These are phyloP conservation scores for Lactifluus hygrophoroides DNA, from an alignment of 768 basidiomycete genomes.

Conservation along the genomic window DNA sequence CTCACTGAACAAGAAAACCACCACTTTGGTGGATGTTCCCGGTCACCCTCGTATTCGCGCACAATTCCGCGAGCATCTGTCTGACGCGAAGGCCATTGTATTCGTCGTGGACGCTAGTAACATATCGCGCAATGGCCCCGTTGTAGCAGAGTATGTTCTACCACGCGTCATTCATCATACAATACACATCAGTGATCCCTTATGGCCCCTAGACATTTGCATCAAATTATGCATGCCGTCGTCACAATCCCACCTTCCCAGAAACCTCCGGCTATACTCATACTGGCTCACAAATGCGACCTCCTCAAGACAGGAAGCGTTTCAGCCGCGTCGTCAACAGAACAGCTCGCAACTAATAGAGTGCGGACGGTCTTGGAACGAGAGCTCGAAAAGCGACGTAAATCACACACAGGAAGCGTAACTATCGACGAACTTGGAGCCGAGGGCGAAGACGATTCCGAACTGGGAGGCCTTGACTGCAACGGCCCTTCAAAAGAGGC, in stretches of 20 bases:
- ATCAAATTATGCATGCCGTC: slow-evolving; percentile 59
- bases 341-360: slow-evolving; percentile 54
- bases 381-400: slow-evolving; percentile 71
- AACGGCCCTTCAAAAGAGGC: slow-evolving; percentile 39
- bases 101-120: slow-evolving; percentile 79
- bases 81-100: slow-evolving; percentile 53
- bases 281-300: slow-evolving; percentile 74
- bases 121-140: slow-evolving; percentile 63
- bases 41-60: slow-evolving; percentile 77
- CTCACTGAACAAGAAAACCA: slow-evolving; percentile 34
- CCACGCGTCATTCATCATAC: background rate
- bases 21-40: slow-evolving; percentile 65
- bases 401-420: slow-evolving; percentile 54
- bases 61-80: slow-evolving; percentile 60
- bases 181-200: background rate
- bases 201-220: slow-evolving; percentile 51
- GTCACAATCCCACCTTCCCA: slow-evolving; percentile 68
- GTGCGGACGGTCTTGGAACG: slow-evolving; percentile 75
- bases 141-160: slow-evolving; percentile 68
- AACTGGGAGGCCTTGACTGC: slow-evolving; percentile 71
- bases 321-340: slow-evolving; percentile 29
- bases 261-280: slow-evolving; percentile 46
- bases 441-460: slow-evolving; percentile 44
- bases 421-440: slow-evolving; percentile 67
- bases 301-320: slow-evolving; percentile 44